Base-by-base conservation (phyloP, 257 asterid genomes). In the Salvia splendens region DNA sequence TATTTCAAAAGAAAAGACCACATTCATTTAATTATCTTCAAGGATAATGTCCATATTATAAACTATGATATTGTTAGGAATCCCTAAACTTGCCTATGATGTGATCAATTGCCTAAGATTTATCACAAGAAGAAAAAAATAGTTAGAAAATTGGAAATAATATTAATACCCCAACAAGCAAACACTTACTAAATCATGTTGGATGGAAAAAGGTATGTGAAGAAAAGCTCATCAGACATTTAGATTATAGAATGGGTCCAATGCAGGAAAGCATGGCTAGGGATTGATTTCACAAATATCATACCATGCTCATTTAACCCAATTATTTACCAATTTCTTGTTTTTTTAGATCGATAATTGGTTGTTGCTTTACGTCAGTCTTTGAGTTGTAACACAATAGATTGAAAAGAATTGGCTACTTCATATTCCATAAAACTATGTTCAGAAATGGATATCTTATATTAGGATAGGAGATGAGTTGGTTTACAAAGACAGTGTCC, bases 1-100 rank as follows among this genome's bases (percentile, higher is more conserved):
- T 63, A 84, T 81, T 81, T 83, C 24, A n/a, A 78, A 71, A 74
- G 76, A 85, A 76, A 74, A 77, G 82, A 73, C 56, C 87, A 85
- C 82, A 65, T 51, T 51, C 35, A 38, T 55, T 55, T 67, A 20
- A 20, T 20, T 55, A 40, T 55, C 67, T 64, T 47, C 61, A 68
- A 77, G 73, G 80, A 85, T 82, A 78, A 78, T 77, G 60, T 73
- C 68, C 68, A 70, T 79, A 84, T 80, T 65, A 49, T 71, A 60
- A 40, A 65, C 20, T 36, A 56, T 68, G 56, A 7, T 28, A 69
- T 77, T 82, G 80, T 20, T 20, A 20, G 24, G 24, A 20, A 1
- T 70, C 83, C 83, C 60, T 73, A 48, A 20, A 40, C 73, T 53
- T 61, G 74, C 73, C 46, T 47, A 63, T 78, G 76, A 75, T 69